phyloP scores from a whole-genome alignment of 768 basidiomycete species.

The Podaxis carcinomalis region DNA sequence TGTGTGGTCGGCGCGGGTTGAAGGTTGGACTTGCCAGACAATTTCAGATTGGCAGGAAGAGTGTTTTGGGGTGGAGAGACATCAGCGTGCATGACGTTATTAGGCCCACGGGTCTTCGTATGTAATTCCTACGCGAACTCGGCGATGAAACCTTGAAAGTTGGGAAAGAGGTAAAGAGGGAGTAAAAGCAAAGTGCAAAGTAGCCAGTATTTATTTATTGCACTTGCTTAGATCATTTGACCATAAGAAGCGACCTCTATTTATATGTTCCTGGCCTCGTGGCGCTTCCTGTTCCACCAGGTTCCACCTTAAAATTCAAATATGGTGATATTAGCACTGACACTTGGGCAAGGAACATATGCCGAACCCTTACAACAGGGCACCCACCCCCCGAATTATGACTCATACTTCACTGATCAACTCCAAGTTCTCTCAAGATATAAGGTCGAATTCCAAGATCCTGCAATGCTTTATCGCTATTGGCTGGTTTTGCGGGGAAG shows the following conservation, averaged over 20 bases:
- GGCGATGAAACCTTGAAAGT: neutral
- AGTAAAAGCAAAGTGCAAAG: neutral
- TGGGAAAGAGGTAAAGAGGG: neutral
- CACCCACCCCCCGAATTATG: neutral
- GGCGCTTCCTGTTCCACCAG: neutral
- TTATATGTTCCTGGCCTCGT: neutral
- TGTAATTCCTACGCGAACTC: neutral
- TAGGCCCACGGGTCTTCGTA: neutral
- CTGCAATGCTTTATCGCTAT: neutral
- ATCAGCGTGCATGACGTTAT: neutral
- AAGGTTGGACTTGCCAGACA: neutral
- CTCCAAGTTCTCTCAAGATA: neutral
- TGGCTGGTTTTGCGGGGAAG: neutral
- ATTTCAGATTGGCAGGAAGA: neutral
- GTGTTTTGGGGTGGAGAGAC: neutral
- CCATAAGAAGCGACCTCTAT: neutral
- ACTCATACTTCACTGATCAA: neutral
- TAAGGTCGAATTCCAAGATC: neutral
- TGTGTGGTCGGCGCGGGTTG: neutral
- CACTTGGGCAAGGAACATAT: neutral
- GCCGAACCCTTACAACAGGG: neutral
- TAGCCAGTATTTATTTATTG: slow-evolving; percentile 1
- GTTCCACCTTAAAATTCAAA: neutral
- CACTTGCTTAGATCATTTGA: neutral
- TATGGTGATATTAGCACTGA: neutral